Evolutionary conservation across 805 yeast species (phyloP), one percentile per base, ranked within the genome.

Genomic region (Cyberlindnera maclurae): DNA sequence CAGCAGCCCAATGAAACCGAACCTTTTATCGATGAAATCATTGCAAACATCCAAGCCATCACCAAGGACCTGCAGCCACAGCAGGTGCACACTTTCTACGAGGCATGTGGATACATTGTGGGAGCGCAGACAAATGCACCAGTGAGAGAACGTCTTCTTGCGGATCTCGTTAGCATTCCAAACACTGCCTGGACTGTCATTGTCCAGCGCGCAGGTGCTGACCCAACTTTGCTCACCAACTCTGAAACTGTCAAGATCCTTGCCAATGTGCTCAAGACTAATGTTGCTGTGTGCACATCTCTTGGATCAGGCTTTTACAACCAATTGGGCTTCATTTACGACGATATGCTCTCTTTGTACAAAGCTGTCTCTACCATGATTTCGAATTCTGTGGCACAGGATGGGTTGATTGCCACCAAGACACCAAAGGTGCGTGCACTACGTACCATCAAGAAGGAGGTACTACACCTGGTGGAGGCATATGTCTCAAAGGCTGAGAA

Each of bases 1-100:
- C 81, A 76, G 50, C 97, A 90, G 63, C 74, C 77, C 15, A 82
- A 80, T 46, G 97, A 94, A 65, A 59, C 74, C 7, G 95, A 82
- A 58, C 96, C 97, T 15, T 90, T 90, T 54, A 84, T 93, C 49
- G 85, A 83, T 57, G 95, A 87, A 50, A 89, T 93, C 46, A 87
- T 93, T 37, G 70, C 78, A 46, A 80, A 80, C 52, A 82, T 93
- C 44, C 93, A 84, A 61, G 68, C 70, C 31, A 89, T 88, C 42
- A 93, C 97, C 4, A 85, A 83, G 41, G 97, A 93, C 59, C 71
- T 93, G 55, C 90, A 82, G 55, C 96, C 99, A 17, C 97, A 90
- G 60, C 99, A 93, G 63, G 95, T 93, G 20, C 98, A 93, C 60
- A 88, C 97, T 2, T 93, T 93, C 58, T 93, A 93, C 61, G 96